A percentile compares a stretch with the other conserved stretches of the same genome.
Conservation (phyloP, 2,329 filamentous ascomycete species). For the Amphichorda felina region DNA sequence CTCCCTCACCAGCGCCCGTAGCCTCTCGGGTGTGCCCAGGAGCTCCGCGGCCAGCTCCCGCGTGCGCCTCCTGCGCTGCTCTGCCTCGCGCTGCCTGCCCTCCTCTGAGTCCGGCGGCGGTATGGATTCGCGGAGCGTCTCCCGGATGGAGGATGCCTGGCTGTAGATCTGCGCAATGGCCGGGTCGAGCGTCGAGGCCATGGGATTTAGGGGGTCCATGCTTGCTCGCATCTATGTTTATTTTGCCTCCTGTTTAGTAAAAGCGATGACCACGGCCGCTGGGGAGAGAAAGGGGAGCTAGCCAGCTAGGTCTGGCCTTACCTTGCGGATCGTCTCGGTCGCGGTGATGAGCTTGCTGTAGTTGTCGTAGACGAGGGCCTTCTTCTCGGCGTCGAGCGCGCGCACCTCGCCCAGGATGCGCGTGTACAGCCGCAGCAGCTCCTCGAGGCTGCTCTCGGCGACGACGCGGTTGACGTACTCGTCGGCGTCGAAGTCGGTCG, state of each 20-base stretch:
- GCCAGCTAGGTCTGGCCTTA: constrained; percentile 11
- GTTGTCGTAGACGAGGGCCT: constrained; percentile 95
- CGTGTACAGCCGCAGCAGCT: constrained; percentile 59
- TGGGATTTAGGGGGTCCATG: constrained; percentile 69
- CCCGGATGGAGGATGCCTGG: constrained; percentile 42
- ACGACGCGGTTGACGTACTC: constrained; percentile 53
- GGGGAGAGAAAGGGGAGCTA: neutral
- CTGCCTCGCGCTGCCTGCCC: constrained; percentile 19
- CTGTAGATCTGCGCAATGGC: constrained; percentile 66
- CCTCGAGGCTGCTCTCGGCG: constrained; percentile 50
- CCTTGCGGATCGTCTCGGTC: constrained; percentile 85
- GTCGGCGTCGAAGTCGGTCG: constrained; percentile 58
- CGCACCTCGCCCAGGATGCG: constrained; percentile 69
- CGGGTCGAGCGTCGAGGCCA: constrained; percentile 59
- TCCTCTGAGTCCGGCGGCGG: constrained; percentile 31
- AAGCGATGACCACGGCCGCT: neutral
- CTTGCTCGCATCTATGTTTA: constrained; percentile 68
- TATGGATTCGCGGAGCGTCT: constrained; percentile 34
- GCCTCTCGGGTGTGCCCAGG: constrained; percentile 45
- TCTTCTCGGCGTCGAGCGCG: constrained; percentile 88
- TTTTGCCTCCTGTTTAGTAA: neutral
- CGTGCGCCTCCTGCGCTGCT: constrained; percentile 22
- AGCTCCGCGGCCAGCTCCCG: constrained; percentile 51
- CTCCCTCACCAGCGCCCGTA: constrained; percentile 44
- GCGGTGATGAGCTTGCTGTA: constrained; percentile 96